A percentile compares a stretch with the other conserved stretches of the same genome.
These are phyloP conservation scores for Ceratocystis lukuohia DNA, from an alignment of 2,329 filamentous ascomycete species.

Conservation along the genomic window DNA sequence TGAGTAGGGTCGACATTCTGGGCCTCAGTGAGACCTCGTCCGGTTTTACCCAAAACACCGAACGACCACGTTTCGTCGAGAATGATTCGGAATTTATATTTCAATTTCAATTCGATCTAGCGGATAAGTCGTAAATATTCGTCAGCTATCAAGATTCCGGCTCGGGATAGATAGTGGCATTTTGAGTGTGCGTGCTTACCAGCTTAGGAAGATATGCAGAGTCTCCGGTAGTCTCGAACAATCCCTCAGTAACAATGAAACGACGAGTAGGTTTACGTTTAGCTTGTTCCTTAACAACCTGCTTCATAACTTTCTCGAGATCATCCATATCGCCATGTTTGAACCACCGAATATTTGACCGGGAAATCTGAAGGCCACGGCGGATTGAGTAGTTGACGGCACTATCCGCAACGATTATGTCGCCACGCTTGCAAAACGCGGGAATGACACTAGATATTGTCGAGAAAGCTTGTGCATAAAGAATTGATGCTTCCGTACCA, in stretches of 20 bases:
- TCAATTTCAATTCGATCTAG: slow-evolving; percentile 69
- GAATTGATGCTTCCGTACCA: slow-evolving; percentile 76
- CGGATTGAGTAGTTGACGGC: slow-evolving; percentile 88
- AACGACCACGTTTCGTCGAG: slow-evolving; percentile 98
- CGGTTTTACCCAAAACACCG: slow-evolving; percentile 81
- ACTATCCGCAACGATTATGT: slow-evolving; percentile 91
- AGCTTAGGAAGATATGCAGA: slow-evolving; percentile 73
- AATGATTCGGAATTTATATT: slow-evolving; percentile 96
- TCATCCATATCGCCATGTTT: slow-evolving; percentile 95
- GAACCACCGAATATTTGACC: slow-evolving; percentile 86
- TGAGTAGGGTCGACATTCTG: slow-evolving; percentile 90
- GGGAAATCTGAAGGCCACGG: slow-evolving; percentile 83
- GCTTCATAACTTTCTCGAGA: slow-evolving; percentile 70
- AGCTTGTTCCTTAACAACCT: slow-evolving; percentile 75
- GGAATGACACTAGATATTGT: slow-evolving; percentile 96
- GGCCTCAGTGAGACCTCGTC: slow-evolving; percentile 83
- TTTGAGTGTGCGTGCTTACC: slow-evolving; percentile 34
- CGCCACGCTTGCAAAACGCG: slow-evolving; percentile 89
- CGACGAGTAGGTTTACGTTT: slow-evolving; percentile 76
- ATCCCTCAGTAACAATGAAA: slow-evolving; percentile 89
- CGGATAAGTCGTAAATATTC: background rate
- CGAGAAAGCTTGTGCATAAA: slow-evolving; percentile 92
- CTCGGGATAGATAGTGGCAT: background rate
- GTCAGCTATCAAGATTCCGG: slow-evolving; percentile 14
- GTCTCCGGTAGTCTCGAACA: slow-evolving; percentile 87